Evolutionary conservation across 345 rosid genomes (phyloP).

Genomic region (Syzygium oleosum): DNA sequence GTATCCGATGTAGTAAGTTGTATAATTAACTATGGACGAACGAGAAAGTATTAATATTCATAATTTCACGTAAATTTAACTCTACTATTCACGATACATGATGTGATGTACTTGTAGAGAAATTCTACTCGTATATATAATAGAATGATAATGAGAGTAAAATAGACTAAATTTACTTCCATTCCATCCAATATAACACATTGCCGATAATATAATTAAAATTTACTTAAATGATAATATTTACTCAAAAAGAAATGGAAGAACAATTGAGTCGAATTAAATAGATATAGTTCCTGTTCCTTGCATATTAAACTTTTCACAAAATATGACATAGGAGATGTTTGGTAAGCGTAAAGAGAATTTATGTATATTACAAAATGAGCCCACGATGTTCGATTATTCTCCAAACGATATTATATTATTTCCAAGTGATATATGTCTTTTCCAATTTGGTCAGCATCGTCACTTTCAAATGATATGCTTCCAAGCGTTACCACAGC

Average conservation of each 20-base stretch:
- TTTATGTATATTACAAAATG: not conserved
- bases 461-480: not conserved
- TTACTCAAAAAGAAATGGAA: too few relatives aligned
- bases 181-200: not conserved
- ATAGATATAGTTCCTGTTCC: not conserved
- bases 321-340: not conserved
- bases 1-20: too few relatives aligned
- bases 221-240: too few relatives aligned
- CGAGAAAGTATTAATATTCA: too few relatives aligned
- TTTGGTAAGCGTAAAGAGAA: not conserved
- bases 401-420: not conserved
- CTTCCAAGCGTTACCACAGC: not conserved
- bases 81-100: not conserved
- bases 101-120: not conserved
- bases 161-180: not conserved
- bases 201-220: not conserved
- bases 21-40: not conserved
- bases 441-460: not conserved
- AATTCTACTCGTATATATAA: rapidly evolving
- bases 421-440: not conserved
- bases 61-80: not conserved
- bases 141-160: not conserved
- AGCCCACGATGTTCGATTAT: not conserved
- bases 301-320: not conserved
- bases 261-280: not conserved